Base-by-base conservation (phyloP, 306 rosid genomes). In the Purshia tridentata region DNA sequence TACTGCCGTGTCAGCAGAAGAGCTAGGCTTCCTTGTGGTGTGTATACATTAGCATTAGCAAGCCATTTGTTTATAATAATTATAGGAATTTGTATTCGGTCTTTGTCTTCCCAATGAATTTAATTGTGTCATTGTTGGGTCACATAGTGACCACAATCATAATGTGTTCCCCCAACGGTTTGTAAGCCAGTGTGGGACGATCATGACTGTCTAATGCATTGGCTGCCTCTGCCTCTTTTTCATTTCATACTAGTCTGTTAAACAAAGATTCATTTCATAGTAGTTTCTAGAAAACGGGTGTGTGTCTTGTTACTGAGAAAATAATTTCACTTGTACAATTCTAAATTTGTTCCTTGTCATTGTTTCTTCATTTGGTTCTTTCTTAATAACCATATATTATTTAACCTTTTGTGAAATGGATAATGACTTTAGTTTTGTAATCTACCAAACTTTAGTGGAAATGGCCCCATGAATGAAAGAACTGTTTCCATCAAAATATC, bases 81-180 rank as follows among this genome's bases (percentile, higher is more conserved):
- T 29, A 29, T 29, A 29, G 35, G 35, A 29, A 64, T 37, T 58
- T 61, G 22, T 62, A 61, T 50, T 18, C 19, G 18, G 8, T 67
- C n/a, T 57, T 7, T 29, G 18, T 2, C 6, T 60, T 69, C 18
- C 57, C 67, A 15, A 68, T 23, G 66, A 61, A 39, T 45, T 39
- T 15, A 53, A 74, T 41, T 66, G 41, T 42, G 3, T 41, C 64
- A 40, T n/a, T 19, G n/a, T 49, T 23, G 45, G 53, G 62, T 67
- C 64, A 68, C 22, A 73, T 55, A 72, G 80, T 55, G 77, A 19
- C 62, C 56, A 47, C 67, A 67, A 78, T 81, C 66, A 78, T 83
- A 29, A 12, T n/a, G 22, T 79, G 88, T 80, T 70, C 63, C 87
- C 72, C 13, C 56, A 80, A 84, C 87, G 86, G 91, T 78, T 56